Base-by-base conservation (phyloP, 345 rosid genomes). In the Salix arbutifolia region DNA sequence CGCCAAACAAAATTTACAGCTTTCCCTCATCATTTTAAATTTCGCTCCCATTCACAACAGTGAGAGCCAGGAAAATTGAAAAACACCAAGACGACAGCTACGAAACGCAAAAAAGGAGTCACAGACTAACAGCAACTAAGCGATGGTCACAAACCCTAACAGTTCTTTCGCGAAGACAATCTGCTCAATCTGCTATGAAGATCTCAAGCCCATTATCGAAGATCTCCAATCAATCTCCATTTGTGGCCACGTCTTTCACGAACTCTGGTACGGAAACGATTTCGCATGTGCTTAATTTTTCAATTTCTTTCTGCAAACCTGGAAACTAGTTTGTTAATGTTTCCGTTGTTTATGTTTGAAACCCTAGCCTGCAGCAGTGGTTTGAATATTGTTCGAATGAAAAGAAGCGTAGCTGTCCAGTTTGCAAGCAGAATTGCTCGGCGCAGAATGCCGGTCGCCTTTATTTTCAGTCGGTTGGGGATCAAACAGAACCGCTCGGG, bases 161-260 rank as follows among this genome's bases (percentile, higher is more conserved):
- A 79, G 75, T 73, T 77, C 79, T 46, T 85, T 85, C 74, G 84
- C 83, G 33, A 91, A 77, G 78, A 87, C 94, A 1, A 89, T 93
- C 33, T 96, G 99, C 75, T 84, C 99, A 0, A 93, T 96, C 73
- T 96, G 98, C 81, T 92, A 89, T 79, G 97, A 96, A 85, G 98
- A 96, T 82, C 97, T 93, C 26, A 96, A 88, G 82, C 99, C 98
- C 48, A 85, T 91, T 66, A 85, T 81, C 70, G 97, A 93, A 79
- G 92, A 96, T 80, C 92, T 93, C 31, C 98, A 92, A 72, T 88
- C 88, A 46, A 89, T 96, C 82, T 88, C 98, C 69, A 83, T 90
- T 61, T 93, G 98, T 76, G 97, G 98, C 74, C 98, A 96, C 35
- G 99, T 96, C 79, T 93, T 96, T 86, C 98, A 96, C 85, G 97